A percentile compares a stretch with the other conserved stretches of the same genome.
Conservation (phyloP, 768 basidiomycete genomes). For the Cystoderma amianthinum region DNA sequence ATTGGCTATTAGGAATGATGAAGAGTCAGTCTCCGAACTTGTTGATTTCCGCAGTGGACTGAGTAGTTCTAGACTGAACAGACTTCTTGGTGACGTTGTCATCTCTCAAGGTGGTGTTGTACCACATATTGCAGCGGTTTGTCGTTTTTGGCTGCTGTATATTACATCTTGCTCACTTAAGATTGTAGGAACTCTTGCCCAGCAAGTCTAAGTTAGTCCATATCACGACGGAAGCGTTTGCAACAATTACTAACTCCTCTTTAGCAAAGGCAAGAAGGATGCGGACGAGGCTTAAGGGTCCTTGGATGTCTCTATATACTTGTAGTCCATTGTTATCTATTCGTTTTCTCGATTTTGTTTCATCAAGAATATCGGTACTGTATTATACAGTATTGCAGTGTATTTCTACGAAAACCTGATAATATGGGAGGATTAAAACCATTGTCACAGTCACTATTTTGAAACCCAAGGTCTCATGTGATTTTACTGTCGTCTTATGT, state of each 20-base stretch:
- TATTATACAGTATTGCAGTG: too few species aligned
- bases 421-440: too few species aligned
- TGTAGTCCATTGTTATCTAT: constrained; percentile 11
- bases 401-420: too few species aligned
- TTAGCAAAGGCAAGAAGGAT: constrained; percentile 34
- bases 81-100: constrained; percentile 73
- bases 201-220: constrained; percentile 28
- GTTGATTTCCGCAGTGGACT: not conserved
- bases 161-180: constrained; percentile 3
- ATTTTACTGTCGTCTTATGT: too few species aligned
- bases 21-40: constrained; percentile 57
- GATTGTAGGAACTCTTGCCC: constrained; percentile 29
- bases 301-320: constrained; percentile 1
- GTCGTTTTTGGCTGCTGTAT: constrained; percentile 4
- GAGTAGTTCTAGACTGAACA: constrained; percentile 46
- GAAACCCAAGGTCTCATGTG: too few species aligned
- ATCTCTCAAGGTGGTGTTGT: constrained; percentile 96
- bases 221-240: not conserved
- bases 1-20: constrained; percentile 91
- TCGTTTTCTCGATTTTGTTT: constrained; percentile 9
- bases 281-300: constrained; percentile 25
- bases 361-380: constrained; percentile 9
- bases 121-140: constrained; percentile 58
- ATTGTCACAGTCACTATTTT: too few species aligned
- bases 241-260: constrained; percentile 2